Percentiles rank a stretch among this genome's conserved stretches.
These are phyloP conservation scores for Vigna angularis DNA, from an alignment of 306 rosid species.

Conservation along the genomic window DNA sequence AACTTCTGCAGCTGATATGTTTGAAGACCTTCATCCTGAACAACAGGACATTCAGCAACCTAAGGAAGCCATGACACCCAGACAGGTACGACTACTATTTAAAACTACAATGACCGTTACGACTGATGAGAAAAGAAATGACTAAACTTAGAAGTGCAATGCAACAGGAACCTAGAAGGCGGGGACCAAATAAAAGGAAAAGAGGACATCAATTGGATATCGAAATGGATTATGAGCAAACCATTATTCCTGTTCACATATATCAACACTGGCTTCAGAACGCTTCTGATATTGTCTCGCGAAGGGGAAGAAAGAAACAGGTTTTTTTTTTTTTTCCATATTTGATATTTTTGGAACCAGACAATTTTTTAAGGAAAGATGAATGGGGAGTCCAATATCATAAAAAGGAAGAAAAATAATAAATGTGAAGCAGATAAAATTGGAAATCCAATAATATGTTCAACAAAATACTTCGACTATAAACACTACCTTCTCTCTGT, in stretches of 20 bases:
- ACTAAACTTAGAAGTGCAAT: slow-evolving; percentile 39
- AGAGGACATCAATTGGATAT: slow-evolving; percentile 46
- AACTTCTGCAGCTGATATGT: slow-evolving; percentile 53
- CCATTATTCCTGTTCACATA: slow-evolving; percentile 69
- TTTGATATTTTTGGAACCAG: slow-evolving; percentile 5
- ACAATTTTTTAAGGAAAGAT: neutral
- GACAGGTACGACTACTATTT: slow-evolving; percentile 53
- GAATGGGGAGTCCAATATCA: neutral
- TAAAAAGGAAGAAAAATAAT: slow-evolving; percentile 1
- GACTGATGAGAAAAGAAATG: slow-evolving; percentile 29
- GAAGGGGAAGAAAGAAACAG: slow-evolving; percentile 72
- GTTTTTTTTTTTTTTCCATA: slow-evolving; percentile 46
- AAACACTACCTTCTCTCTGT: slow-evolving; percentile 15
- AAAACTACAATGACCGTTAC: slow-evolving; percentile 9
- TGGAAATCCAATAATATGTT: slow-evolving; percentile 9
- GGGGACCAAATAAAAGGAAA: slow-evolving; percentile 57
- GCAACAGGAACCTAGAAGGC: slow-evolving; percentile 58
- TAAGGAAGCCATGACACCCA: slow-evolving; percentile 46
- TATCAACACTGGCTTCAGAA: slow-evolving; percentile 86
- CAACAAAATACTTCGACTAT: slow-evolving; percentile 2
- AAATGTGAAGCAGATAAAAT: neutral
- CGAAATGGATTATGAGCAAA: slow-evolving; percentile 75
- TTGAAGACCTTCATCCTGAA: slow-evolving; percentile 53
- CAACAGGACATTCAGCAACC: slow-evolving; percentile 41
- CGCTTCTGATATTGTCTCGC: slow-evolving; percentile 65